A percentile compares a stretch with the other conserved stretches of the same genome.
phyloP scores from a whole-genome alignment of 805 yeast species.

The Suhomyces vadensis region DNA sequence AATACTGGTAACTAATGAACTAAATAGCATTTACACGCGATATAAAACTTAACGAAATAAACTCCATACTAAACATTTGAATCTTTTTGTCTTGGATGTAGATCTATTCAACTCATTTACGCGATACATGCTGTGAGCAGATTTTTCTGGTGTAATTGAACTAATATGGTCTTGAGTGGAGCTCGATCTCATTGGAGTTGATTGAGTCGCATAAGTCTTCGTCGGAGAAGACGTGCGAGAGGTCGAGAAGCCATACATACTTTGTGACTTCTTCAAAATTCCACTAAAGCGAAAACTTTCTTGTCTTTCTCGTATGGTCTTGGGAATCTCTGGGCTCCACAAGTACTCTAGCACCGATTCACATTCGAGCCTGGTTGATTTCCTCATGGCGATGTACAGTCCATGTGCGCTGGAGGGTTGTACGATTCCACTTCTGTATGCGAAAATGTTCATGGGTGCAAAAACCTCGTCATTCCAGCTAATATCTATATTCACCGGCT shows the following conservation, averaged over 20 bases:
- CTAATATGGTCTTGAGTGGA: no score
- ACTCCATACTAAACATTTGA: not conserved
- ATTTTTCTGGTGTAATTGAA: no score
- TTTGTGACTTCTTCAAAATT: not conserved
- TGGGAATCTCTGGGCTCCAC: not conserved
- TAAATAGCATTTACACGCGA: not conserved
- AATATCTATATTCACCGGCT: not conserved
- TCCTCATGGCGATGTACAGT: not conserved
- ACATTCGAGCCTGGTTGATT: not conserved
- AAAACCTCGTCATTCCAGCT: conserved; percentile 5
- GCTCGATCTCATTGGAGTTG: no score
- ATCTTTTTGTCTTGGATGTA: not conserved
- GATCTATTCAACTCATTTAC: no score
- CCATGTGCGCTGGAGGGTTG: not conserved
- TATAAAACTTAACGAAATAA: not conserved
- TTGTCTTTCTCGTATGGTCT: not conserved
- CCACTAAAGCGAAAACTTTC: not conserved
- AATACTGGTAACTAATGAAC: conserved; percentile 18
- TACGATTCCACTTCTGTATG: not conserved
- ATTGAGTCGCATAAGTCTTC: no score
- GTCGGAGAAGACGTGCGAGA: no score
- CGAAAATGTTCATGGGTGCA: not conserved
- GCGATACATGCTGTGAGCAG: no score
- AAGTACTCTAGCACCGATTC: not conserved
- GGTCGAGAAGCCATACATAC: not conserved